Conservation (phyloP, 75 land plant genomes). For the Adiantum capillusveneris region DNA sequence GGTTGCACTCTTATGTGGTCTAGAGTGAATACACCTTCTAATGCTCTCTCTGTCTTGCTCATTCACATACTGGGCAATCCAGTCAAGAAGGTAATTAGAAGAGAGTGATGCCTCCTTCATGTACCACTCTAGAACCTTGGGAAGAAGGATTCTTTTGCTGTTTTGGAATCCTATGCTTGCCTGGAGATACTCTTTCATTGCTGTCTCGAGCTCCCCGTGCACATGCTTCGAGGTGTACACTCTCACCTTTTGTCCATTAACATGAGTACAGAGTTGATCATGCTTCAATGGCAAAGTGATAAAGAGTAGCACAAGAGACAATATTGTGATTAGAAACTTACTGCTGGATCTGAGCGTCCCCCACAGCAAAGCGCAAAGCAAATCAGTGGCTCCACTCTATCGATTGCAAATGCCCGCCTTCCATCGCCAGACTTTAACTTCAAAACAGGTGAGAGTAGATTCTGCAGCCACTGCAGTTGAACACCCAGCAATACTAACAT, state of each 20-base stretch:
- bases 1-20: constrained; percentile 18
- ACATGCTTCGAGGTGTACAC: constrained; percentile 41
- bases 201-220: constrained; percentile 33
- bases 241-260: constrained; percentile 27
- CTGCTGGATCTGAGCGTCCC: constrained; percentile 40
- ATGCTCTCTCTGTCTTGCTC: constrained; percentile 18
- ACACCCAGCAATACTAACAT: no score
- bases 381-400: constrained; percentile 25
- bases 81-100: constrained; percentile 22
- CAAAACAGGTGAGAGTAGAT: constrained; percentile 8
- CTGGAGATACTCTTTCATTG: constrained; percentile 33
- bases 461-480: constrained; percentile 26
- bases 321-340: constrained; percentile 1
- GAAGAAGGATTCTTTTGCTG: constrained; percentile 25
- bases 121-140: constrained; percentile 35
- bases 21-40: constrained; percentile 12
- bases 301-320: neutral
- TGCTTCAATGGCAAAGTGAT: neutral
- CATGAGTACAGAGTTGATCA: neutral
- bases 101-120: constrained; percentile 21
- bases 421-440: constrained; percentile 27
- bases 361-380: constrained; percentile 40
- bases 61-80: constrained; percentile 24
- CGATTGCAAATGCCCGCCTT: constrained; percentile 26
- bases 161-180: constrained; percentile 37